Percentiles rank a stretch among this genome's conserved stretches.
These are phyloP conservation scores for Spergularia azorica DNA, from an alignment of 179 eudicot species.

Conservation along the genomic window DNA sequence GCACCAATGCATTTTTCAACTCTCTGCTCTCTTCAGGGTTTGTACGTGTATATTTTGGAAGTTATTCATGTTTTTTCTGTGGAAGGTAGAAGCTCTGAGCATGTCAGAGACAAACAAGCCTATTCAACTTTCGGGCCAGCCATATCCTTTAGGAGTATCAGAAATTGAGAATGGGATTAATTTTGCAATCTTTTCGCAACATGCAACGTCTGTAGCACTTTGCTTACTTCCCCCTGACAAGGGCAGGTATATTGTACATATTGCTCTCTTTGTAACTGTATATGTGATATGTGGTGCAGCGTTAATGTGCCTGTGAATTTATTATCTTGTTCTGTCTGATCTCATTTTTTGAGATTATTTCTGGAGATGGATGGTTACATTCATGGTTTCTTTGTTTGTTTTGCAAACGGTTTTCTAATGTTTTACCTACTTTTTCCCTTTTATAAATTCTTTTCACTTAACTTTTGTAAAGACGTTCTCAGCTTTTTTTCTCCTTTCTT, in stretches of 20 bases:
- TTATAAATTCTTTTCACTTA: too few species aligned
- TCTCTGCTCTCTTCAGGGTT: background rate
- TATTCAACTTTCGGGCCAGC: slow-evolving; percentile 65
- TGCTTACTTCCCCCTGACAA: slow-evolving; percentile 63
- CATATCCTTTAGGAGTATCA: slow-evolving; percentile 91
- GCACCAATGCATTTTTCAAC: background rate
- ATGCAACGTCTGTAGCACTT: slow-evolving; percentile 82
- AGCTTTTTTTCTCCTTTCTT: too few species aligned
- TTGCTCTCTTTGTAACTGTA: background rate
- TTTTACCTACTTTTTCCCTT: too few species aligned
- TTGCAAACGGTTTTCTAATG: too few species aligned
- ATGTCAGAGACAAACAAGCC: slow-evolving; percentile 36
- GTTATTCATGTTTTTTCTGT: slow-evolving; percentile 18
- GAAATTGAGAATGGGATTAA: slow-evolving; percentile 79
- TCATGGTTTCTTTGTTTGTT: too few species aligned
- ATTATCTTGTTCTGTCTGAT: background rate
- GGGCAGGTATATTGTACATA: slow-evolving; percentile 52
- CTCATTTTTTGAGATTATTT: background rate
- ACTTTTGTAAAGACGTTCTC: too few species aligned
- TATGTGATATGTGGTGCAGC: background rate
- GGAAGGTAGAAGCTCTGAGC: slow-evolving; percentile 66
- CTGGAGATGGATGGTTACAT: slow-evolving; percentile 1
- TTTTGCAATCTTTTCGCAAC: slow-evolving; percentile 87
- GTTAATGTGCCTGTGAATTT: background rate
- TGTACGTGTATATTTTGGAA: background rate